phyloP scores from a whole-genome alignment of 2,329 filamentous ascomycete genomes.

The Fulvia fulva region DNA sequence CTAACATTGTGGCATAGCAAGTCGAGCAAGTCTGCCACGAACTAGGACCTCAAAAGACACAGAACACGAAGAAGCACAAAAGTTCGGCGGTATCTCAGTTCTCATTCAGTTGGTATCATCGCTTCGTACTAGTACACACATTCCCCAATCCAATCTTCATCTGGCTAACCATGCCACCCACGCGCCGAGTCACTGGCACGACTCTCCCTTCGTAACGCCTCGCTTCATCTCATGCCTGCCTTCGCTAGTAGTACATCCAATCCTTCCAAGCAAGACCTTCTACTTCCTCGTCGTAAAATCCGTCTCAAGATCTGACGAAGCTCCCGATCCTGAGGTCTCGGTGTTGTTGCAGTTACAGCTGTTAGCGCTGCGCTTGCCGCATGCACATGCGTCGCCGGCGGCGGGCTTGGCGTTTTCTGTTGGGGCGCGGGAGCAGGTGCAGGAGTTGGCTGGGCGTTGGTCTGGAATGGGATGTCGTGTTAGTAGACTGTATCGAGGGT shows the following conservation, averaged over 20 bases:
- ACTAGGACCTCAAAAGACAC: too few species aligned
- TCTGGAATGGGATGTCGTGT: slow-evolving; percentile 35
- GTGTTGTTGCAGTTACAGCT: slow-evolving; percentile 6
- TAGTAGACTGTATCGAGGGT: not conserved
- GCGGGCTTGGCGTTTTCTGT: slow-evolving; percentile 63
- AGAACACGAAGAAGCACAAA: too few species aligned
- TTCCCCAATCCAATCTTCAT: not conserved
- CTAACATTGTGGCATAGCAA: too few species aligned
- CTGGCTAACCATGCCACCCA: not conserved
- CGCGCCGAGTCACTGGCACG: too few species aligned
- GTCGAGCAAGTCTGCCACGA: too few species aligned
- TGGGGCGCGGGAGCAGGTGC: slow-evolving; percentile 71
- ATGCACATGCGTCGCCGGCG: slow-evolving; percentile 66
- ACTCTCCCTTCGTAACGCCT: too few species aligned
- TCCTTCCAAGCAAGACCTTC: not conserved
- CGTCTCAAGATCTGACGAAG: slow-evolving; percentile 4
- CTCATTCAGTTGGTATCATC: not conserved
- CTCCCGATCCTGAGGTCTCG: not conserved
- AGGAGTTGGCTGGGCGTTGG: slow-evolving; percentile 71
- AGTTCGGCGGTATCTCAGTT: not conserved
- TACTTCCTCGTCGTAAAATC: slow-evolving; percentile 8
- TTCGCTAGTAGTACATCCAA: not conserved
- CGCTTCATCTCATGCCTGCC: not conserved
- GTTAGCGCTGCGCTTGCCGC: slow-evolving; percentile 59
- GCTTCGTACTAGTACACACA: not conserved